Conservation (phyloP, 2,329 filamentous ascomycete species). For the Neofusicoccum kwambonambiense region DNA sequence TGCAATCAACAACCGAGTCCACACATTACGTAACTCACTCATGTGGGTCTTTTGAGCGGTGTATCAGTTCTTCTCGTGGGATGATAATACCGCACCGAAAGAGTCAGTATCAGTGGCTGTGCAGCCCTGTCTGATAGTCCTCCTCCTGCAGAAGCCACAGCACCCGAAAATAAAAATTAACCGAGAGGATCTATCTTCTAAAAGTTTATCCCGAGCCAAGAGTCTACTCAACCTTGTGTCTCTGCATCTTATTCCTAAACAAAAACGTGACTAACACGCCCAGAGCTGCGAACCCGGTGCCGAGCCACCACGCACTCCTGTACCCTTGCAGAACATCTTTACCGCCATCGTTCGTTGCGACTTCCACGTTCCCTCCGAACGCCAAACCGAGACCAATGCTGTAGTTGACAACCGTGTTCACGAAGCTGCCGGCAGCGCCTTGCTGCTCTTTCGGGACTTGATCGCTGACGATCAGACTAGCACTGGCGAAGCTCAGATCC, state of each 20-base stretch:
- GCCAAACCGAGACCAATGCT: conserved; percentile 65
- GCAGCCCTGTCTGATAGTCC: too few relatives aligned
- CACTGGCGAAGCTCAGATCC: conserved; percentile 29
- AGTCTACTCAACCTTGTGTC: too few relatives aligned
- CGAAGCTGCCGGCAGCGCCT: conserved; percentile 33
- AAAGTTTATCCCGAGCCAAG: too few relatives aligned
- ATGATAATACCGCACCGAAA: too few relatives aligned
- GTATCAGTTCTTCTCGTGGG: too few relatives aligned
- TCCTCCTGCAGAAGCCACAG: too few relatives aligned
- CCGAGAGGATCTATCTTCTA: too few relatives aligned
- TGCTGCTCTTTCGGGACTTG: conserved; percentile 28
- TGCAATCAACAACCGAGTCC: too few relatives aligned
- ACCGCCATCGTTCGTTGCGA: neutral
- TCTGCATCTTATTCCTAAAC: neutral
- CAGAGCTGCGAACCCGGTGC: neutral
- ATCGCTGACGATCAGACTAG: conserved; percentile 30
- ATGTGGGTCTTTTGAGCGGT: too few relatives aligned
- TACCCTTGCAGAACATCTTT: neutral
- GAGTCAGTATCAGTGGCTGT: too few relatives aligned
- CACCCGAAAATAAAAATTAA: too few relatives aligned
- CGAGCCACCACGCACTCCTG: neutral
- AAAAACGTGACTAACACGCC: neutral
- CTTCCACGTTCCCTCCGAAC: conserved; percentile 63
- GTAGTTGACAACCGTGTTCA: conserved; percentile 68
- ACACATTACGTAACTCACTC: too few relatives aligned